Evolutionary conservation across 2,329 filamentous ascomycete genomes (phyloP).

Genomic region (Paecilomyces fulvus): DNA sequence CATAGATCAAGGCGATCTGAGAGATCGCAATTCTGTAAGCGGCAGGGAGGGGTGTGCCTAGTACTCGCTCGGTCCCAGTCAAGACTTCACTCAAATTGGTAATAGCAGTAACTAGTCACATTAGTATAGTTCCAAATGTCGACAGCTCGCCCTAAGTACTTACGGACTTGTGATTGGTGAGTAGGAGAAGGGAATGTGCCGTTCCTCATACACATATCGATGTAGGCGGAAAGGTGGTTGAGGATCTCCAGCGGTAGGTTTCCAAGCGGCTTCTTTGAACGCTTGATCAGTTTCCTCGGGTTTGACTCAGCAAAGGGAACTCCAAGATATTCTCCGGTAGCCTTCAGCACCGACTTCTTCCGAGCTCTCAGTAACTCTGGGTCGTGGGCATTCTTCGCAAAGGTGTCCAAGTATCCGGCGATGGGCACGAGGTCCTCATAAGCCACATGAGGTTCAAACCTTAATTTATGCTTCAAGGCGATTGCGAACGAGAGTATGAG

Average conservation of each 20-base stretch:
- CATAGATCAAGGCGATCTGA: slow-evolving; percentile 80
- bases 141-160: slow-evolving; percentile 6
- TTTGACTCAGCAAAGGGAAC: slow-evolving; percentile 69
- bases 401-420: slow-evolving; percentile 65
- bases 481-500: slow-evolving; percentile 70
- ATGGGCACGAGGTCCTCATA: slow-evolving; percentile 66
- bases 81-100: slow-evolving; percentile 62
- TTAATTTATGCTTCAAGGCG: slow-evolving; percentile 70
- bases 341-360: slow-evolving; percentile 51
- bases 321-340: slow-evolving; percentile 63
- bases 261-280: slow-evolving; percentile 61
- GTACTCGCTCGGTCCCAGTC: slow-evolving; percentile 65
- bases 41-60: slow-evolving; percentile 72
- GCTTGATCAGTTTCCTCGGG: slow-evolving; percentile 69
- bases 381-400: slow-evolving; percentile 54
- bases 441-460: slow-evolving; percentile 71
- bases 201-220: slow-evolving; percentile 51
- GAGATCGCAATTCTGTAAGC: slow-evolving; percentile 78
- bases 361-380: slow-evolving; percentile 24
- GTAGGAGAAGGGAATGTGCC: slow-evolving; percentile 26
- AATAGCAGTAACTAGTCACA: slow-evolving; percentile 46
- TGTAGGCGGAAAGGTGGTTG: slow-evolving; percentile 59
- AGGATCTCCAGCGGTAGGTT: slow-evolving; percentile 80
- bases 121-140: slow-evolving; percentile 4
- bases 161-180: slow-evolving; percentile 32